Base-by-base conservation (phyloP, 179 eudicot genomes). In the Vitellaria paradoxa region DNA sequence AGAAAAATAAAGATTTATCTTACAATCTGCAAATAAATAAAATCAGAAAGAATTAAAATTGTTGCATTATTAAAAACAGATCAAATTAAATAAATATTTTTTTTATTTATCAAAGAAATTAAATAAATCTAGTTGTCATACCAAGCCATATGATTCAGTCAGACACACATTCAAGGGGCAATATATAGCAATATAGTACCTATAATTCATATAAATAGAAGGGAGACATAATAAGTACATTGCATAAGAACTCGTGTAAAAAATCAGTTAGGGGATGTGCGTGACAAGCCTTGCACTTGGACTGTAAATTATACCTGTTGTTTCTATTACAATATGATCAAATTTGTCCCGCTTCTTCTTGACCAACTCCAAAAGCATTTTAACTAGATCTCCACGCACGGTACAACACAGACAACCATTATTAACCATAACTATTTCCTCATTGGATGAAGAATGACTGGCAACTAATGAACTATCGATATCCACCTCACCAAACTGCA, bases 401-500 rank as follows among this genome's bases (percentile, higher is more conserved):
- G 98, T 94, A 79, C 98, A 94, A 70, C 98, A 94, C 74, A 94
- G 77, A 81, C 98, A 94, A 40, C 98, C 97, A 87, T 94, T 94
- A 84, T 90, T 93, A 49, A 94, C 97, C 97, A 94, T 94, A 80
- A 94, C 76, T 64, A 94, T 94, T 49, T 94, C 97, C 77, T 94
- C 97, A 65, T 89, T 93, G 50, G 97, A 84, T 57, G 97, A 86
- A 50, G 97, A 87, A 82, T 94, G 98, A 82, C 90, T 93, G 62
- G 98, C 97, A 76, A 94, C 98, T 71, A 94, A 87, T 68, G 97
- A 91, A 74, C 98, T 87, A 87, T 94, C 97, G 76, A 94, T 94
- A 83, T 93, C 98, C 74, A 93, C 97, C 88, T 91, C 97, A 75
- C 98, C 97, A 86, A 94, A 94, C 98, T 94, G 89, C 89, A 85